Evolutionary conservation across 2,329 filamentous ascomycete genomes (phyloP).

Genomic region (Lachnellula occidentalis): DNA sequence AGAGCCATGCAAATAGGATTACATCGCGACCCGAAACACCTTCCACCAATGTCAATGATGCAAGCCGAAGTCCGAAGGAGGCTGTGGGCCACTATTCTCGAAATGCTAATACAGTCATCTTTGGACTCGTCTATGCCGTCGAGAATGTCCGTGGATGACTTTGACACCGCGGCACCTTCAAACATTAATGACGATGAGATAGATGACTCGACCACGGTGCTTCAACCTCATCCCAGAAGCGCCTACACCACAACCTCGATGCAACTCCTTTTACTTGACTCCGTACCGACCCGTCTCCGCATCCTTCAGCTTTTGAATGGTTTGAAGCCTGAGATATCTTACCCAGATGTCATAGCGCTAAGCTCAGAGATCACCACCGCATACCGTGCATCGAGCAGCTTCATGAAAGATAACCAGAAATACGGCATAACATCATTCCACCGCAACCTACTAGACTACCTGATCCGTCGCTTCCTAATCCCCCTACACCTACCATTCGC

Average conservation of each 20-base stretch:
- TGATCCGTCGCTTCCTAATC: constrained; percentile 49
- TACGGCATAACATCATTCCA: constrained; percentile 34
- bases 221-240: constrained; percentile 8
- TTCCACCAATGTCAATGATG: constrained; percentile 31
- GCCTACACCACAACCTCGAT: constrained; percentile 44
- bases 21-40: constrained; percentile 38
- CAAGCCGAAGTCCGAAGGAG: constrained; percentile 36
- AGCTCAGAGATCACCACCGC: constrained; percentile 38
- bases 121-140: constrained; percentile 41
- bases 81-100: constrained; percentile 44
- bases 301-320: constrained; percentile 43
- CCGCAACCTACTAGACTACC: constrained; percentile 43
- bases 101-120: constrained; percentile 40
- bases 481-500: constrained; percentile 46
- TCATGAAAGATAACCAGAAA: background rate
- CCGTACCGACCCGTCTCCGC: constrained; percentile 39
- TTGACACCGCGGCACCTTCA: constrained; percentile 44
- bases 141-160: constrained; percentile 39
- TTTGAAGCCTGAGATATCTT: constrained; percentile 37
- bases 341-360: constrained; percentile 41
- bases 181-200: constrained; percentile 48
- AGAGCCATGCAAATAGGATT: constrained; percentile 42
- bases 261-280: constrained; percentile 40
- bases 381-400: background rate
- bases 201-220: constrained; percentile 30